Evolutionary conservation across 108 stramenopile species (phyloP).

Genomic region (Conticribra weissflogii): DNA sequence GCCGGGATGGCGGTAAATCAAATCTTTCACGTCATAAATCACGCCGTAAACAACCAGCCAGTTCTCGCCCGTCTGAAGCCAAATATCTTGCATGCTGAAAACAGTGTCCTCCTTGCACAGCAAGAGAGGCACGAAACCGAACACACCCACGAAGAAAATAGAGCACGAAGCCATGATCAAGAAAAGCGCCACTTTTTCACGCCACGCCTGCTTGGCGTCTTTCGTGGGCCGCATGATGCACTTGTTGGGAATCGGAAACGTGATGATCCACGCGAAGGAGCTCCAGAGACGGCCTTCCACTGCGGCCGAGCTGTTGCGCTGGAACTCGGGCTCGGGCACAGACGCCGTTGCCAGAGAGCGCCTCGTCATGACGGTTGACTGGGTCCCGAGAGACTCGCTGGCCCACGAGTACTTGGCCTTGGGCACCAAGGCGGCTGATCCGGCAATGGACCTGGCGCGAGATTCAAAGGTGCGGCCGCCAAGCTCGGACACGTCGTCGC

Average conservation of each 20-base stretch:
- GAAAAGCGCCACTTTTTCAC: constrained; percentile 59
- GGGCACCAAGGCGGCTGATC: constrained; percentile 39
- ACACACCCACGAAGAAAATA: constrained; percentile 55
- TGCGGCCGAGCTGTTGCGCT: neutral
- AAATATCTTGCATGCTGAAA: constrained; percentile 44
- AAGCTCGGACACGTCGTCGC: constrained; percentile 34
- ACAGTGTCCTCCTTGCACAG: constrained; percentile 51
- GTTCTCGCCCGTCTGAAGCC: constrained; percentile 52
- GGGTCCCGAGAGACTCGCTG: constrained; percentile 33
- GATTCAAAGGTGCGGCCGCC: constrained; percentile 49
- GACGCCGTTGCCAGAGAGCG: constrained; percentile 38
- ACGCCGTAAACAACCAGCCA: constrained; percentile 53
- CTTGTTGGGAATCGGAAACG: constrained; percentile 49
- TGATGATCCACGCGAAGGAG: constrained; percentile 35
- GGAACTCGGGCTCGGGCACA: constrained; percentile 39
- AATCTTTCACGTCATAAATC: constrained; percentile 60
- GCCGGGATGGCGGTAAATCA: constrained; percentile 60
- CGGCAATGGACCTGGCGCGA: constrained; percentile 49
- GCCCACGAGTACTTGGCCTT: constrained; percentile 59
- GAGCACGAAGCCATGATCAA: constrained; percentile 51
- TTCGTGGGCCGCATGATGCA: constrained; percentile 39
- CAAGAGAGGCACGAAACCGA: constrained; percentile 58
- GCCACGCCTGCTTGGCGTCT: constrained; percentile 60
- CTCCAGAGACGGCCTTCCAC: constrained; percentile 39
- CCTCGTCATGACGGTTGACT: constrained; percentile 49